Base-by-base conservation (phyloP, 306 rosid genomes). In the Vigna nakashimae region DNA sequence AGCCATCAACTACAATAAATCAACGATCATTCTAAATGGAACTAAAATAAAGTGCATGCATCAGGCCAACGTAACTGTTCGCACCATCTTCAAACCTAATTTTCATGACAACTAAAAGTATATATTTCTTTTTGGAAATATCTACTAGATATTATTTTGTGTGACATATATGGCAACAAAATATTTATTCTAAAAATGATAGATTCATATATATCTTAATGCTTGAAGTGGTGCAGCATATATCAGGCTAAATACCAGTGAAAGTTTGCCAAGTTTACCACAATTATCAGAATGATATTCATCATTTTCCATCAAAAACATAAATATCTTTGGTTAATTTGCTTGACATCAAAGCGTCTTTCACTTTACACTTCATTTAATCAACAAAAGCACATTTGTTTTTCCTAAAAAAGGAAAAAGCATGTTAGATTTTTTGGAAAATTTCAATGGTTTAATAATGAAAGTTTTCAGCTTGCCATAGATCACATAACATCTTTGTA, bases 31-130 rank as follows among this genome's bases (percentile, higher is more conserved):
- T 65, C 69, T 1, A 57, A 57, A 64, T 7, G 55, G 20, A 72
- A 26, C 24, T 49, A 22, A 49, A 2, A 11, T 24, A 5, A 22
- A 16, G 36, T 76, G 52, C 55, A 56, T 79, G 57, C 82, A 67
- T 83, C 87, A 87, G 12, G 79, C 65, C 78, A 79, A 87, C 87
- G 81, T 50, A 79, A 77, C 18, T 38, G 24, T 13, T 73, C 69
- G 42, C 84, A 15, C 66, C 60, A 72, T 60, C 74, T 40, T 16
- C 62, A 36, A 59, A 34, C 57, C 30, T 59, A 57, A 48, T 24
- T 36, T 13, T 46, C 48, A 68, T 49, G 0, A 45, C 6, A 71
- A 56, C 6, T 3, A 32, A 24, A 43, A 66, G 8, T 17, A 24
- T 45, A 9, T 42, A 3, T 30, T 30, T 2, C 3, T 42, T 42